phyloP scores from a whole-genome alignment of 2,329 filamentous ascomycete genomes.

The Fusarium poae region DNA sequence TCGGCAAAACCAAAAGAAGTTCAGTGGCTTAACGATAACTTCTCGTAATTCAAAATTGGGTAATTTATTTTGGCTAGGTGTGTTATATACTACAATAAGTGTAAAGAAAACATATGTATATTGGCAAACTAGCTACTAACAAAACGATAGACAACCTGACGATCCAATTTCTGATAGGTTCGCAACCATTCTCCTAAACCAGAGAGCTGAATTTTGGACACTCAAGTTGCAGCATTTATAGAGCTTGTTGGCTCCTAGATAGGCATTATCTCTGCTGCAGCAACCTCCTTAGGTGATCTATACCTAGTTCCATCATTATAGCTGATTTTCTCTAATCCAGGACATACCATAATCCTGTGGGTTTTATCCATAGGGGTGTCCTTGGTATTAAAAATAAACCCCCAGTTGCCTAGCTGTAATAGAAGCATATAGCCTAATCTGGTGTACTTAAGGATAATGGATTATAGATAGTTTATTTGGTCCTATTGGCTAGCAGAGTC shows the following conservation, averaged over 20 bases:
- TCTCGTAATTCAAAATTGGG: not conserved
- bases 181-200: not conserved
- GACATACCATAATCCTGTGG: constrained; percentile 44
- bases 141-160: not conserved
- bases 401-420: constrained; percentile 59
- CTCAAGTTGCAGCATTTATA: not conserved
- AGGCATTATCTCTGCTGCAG: constrained; percentile 33
- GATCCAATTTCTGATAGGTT: not conserved
- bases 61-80: not conserved
- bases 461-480: constrained; percentile 56
- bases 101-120: not conserved
- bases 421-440: constrained; percentile 59
- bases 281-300: constrained; percentile 41
- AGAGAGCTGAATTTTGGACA: not conserved
- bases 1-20: not conserved
- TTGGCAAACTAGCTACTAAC: not conserved
- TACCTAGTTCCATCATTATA: constrained; percentile 45
- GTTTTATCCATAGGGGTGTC: not conserved
- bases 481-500: constrained; percentile 48
- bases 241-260: not conserved
- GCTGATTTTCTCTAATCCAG: constrained; percentile 51
- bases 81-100: not conserved
- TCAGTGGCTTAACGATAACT: not conserved
- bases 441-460: constrained; percentile 56
- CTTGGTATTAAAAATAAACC: constrained; percentile 47